Percentiles rank a stretch among this genome's conserved stretches.
Evolutionary conservation across 768 basidiomycete species (phyloP).

Genomic region (Royoungia palumana): DNA sequence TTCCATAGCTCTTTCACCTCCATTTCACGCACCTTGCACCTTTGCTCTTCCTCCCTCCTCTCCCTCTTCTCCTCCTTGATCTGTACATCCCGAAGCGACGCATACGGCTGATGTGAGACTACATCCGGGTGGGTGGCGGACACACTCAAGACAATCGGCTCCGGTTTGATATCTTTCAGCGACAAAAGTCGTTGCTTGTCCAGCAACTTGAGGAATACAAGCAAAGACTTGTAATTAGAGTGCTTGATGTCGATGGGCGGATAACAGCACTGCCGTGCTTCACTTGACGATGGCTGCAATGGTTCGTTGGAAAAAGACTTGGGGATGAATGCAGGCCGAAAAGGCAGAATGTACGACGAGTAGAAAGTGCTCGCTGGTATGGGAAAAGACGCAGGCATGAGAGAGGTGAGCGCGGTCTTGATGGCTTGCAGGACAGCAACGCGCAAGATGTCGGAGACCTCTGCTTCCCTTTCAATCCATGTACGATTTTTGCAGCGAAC

Average conservation of each 20-base stretch:
- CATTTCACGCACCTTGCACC: slow-evolving; percentile 46
- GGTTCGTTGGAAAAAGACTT: slow-evolving; percentile 11
- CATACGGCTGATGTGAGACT: slow-evolving; percentile 45
- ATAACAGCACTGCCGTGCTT: slow-evolving; percentile 31
- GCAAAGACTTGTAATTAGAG: slow-evolving; percentile 76
- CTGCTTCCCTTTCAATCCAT: slow-evolving; percentile 10
- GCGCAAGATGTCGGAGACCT: slow-evolving; percentile 45
- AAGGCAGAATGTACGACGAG: slow-evolving; percentile 72
- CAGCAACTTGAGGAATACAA: slow-evolving; percentile 71
- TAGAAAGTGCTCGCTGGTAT: slow-evolving; percentile 76
- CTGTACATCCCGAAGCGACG: slow-evolving; percentile 66
- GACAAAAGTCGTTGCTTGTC: slow-evolving; percentile 74
- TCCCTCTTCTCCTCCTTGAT: slow-evolving; percentile 58
- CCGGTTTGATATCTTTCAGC: slow-evolving; percentile 57
- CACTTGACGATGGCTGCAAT: slow-evolving; percentile 5
- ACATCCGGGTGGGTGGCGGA: slow-evolving; percentile 58
- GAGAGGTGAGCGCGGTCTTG: slow-evolving; percentile 41
- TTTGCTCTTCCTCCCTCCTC: slow-evolving; percentile 48
- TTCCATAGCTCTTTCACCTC: slow-evolving; percentile 73
- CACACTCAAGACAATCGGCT: slow-evolving; percentile 55
- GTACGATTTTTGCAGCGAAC: neutral
- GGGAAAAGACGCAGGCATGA: slow-evolving; percentile 61
- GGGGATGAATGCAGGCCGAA: slow-evolving; percentile 59
- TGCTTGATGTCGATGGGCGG: slow-evolving; percentile 68
- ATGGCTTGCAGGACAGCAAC: slow-evolving; percentile 67